Base-by-base conservation (phyloP, 2,329 filamentous ascomycete genomes). In the Penicillium sp. region DNA sequence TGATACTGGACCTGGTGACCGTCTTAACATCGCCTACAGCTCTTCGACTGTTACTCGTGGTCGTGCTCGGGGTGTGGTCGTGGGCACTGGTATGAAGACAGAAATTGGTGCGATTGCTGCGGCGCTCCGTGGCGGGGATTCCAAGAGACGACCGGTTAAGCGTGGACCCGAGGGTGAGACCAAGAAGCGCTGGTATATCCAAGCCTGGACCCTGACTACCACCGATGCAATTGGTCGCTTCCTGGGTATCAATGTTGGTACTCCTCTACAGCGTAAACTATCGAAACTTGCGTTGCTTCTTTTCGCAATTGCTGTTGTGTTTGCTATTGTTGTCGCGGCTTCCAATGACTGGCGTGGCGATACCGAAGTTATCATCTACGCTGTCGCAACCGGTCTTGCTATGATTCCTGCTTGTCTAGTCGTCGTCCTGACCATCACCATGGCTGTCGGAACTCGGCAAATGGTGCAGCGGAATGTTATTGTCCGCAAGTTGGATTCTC, bases 231-330 rank as follows among this genome's bases (percentile, higher is more conserved):
- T 81, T 41, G 78, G 77, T 3, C 69, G 72, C 25, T 82, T 85
- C 54, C 68, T 85, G 6, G 81, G 82, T 35, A 73, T 84, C 42
- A 81, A 76, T 37, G 74, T 82, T 9, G 82, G 82, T 31, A 85
- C 82, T 8, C 82, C 82, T 2, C 69, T 85, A 12, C 80, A 84
- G 59, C 73, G 75, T 50, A 84, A 82, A 54, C 68, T 85, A 11
- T 82, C 80, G 32, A 76, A 77, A 57, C 71, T 85, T 33, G 82
- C 82, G 14, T 69, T 84, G 12, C 59, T 82, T 2, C 72, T 85
- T 1, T 84, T 85, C 54, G 71, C 69, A 18, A 74, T 83, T 35
- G 82, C 82, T 2, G 74, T 85, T 9, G 52, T 85, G 16, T 82
- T 80, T 44, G 80, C 80, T 6, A 75, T 85, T 48, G 77, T 85